Evolutionary conservation across 1,284 basidiomycete genomes (phyloP).

Genomic region (Peniophora sp.): DNA sequence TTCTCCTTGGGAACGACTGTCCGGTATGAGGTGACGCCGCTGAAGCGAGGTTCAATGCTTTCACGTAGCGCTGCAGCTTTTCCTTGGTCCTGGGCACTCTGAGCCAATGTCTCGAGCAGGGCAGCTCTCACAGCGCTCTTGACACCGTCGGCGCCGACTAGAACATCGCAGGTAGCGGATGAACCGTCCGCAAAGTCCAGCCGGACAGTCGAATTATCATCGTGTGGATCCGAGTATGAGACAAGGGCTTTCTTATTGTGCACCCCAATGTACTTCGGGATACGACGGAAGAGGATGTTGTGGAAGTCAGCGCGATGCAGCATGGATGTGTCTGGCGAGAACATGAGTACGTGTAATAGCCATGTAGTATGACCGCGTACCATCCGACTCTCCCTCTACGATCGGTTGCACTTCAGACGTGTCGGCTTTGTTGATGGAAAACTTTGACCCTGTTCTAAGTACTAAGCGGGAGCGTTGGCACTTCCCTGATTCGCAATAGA

Average conservation of each 20-base stretch:
- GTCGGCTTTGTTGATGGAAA: constrained; percentile 25
- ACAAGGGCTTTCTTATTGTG: constrained; percentile 29
- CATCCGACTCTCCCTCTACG: constrained; percentile 24
- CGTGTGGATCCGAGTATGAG: constrained; percentile 23
- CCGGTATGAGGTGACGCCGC: neutral
- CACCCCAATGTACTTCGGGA: constrained; percentile 19
- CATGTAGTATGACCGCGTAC: neutral
- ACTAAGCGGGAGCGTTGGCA: neutral
- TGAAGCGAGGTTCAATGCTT: neutral
- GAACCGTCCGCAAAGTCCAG: constrained; percentile 36
- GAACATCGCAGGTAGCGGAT: constrained; percentile 31
- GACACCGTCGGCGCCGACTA: constrained; percentile 41
- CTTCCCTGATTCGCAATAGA: neutral
- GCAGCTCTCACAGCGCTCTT: constrained; percentile 19
- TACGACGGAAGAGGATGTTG: constrained; percentile 24
- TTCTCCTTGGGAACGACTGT: neutral
- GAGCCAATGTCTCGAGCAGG: constrained; percentile 10
- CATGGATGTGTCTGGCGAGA: constrained; percentile 10
- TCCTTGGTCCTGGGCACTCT: constrained; percentile 4
- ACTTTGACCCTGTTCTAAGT: constrained; percentile 13
- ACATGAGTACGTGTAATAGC: neutral
- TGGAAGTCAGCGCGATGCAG: constrained; percentile 40
- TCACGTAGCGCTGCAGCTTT: neutral
- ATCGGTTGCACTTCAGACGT: constrained; percentile 22
- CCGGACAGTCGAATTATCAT: constrained; percentile 17